A percentile compares a stretch with the other conserved stretches of the same genome.
Conservation (phyloP, 805 yeast species). For the Candida sphagnicola region DNA sequence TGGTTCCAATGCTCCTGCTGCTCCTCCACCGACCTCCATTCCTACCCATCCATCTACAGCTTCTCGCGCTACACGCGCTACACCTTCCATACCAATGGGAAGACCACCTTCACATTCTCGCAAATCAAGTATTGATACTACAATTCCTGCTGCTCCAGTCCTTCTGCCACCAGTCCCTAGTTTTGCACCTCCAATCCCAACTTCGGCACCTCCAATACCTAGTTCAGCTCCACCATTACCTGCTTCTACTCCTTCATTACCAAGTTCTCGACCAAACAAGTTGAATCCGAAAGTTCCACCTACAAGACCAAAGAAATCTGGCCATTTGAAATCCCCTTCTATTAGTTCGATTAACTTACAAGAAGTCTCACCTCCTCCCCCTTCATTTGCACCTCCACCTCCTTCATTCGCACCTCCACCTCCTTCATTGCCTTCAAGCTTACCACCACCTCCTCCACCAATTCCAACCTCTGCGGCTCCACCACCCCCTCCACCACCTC, state of each 20-base stretch:
- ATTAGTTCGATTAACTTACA: conserved; percentile 15
- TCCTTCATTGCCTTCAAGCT: conserved; percentile 9
- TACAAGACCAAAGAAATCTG: conserved; percentile 35
- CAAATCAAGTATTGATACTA: conserved; percentile 10
- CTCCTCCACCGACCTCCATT: conserved; percentile 21
- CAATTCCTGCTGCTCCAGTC: conserved; percentile 11
- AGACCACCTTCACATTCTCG: conserved; percentile 10
- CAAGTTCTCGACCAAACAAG: conserved; percentile 12
- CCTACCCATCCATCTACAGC: conserved; percentile 6
- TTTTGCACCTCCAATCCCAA: conserved; percentile 25
- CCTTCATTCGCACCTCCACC: conserved; percentile 17
- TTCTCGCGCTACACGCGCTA: conserved; percentile 3
- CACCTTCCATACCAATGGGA: conserved; percentile 9
- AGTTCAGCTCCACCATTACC: conserved; percentile 12
- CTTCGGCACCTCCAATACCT: conserved; percentile 17
- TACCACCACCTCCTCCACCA: conserved; percentile 13
- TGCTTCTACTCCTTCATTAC: conserved; percentile 14
- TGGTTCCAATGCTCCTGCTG: conserved; percentile 6
- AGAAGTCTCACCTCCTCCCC: conserved; percentile 13
- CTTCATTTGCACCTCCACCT: conserved; percentile 16
- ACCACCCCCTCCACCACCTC: conserved; percentile 15
- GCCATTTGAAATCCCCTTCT: conserved; percentile 26
- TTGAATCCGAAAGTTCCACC: conserved; percentile 35
- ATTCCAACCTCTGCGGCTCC: conserved; percentile 8
- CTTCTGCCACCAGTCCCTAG: conserved; percentile 15